phyloP scores from a whole-genome alignment of 768 basidiomycete species.

The Tylopilus subfusipes region DNA sequence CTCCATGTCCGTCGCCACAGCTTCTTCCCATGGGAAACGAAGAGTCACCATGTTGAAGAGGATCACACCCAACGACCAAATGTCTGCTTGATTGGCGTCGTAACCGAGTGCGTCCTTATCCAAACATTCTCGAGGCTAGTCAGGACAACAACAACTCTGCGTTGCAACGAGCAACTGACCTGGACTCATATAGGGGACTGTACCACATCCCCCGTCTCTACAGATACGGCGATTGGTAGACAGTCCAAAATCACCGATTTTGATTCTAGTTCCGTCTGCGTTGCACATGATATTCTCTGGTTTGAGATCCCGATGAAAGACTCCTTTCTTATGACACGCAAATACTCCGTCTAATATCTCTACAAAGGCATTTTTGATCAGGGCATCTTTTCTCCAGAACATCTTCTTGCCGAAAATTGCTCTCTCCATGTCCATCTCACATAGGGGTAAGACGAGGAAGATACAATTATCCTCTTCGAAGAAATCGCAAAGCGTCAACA shows the following conservation, averaged over 20 bases:
- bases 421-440: slow-evolving; percentile 62
- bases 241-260: slow-evolving; percentile 78
- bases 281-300: slow-evolving; percentile 77
- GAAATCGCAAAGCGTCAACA: slow-evolving; percentile 64
- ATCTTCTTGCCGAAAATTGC: slow-evolving; percentile 46
- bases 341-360: slow-evolving; percentile 77
- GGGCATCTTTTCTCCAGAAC: slow-evolving; percentile 54
- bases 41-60: slow-evolving; percentile 80
- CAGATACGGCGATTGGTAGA: slow-evolving; percentile 45
- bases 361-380: slow-evolving; percentile 65
- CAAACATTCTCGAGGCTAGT: slow-evolving; percentile 49
- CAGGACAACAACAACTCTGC: slow-evolving; percentile 2
- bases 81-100: slow-evolving; percentile 38
- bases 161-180: slow-evolving; percentile 42
- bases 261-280: slow-evolving; percentile 48
- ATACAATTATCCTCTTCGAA: slow-evolving; percentile 56
- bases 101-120: slow-evolving; percentile 33
- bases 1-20: background rate
- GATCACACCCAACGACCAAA: slow-evolving; percentile 78
- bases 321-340: slow-evolving; percentile 63
- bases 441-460: slow-evolving; percentile 65
- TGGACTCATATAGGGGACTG: slow-evolving; percentile 64
- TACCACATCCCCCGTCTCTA: slow-evolving; percentile 56
- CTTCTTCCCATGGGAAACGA: slow-evolving; percentile 18
- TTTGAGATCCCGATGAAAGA: slow-evolving; percentile 86